phyloP scores from a whole-genome alignment of 192 early-diverging fungal genomes.

The Linnemannia exigua region DNA sequence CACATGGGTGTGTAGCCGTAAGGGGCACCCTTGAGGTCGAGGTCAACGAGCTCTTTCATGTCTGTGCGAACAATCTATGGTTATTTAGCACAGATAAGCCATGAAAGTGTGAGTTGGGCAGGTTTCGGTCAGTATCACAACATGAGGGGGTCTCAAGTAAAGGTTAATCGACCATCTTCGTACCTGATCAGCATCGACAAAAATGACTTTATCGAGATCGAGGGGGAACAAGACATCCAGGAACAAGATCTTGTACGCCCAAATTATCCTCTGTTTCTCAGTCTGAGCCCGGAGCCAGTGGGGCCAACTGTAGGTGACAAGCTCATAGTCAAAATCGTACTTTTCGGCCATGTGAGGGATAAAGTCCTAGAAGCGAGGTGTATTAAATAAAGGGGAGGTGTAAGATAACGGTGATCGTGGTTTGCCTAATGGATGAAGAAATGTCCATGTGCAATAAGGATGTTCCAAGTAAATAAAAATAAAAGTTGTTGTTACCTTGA shows the following conservation, averaged over 20 bases:
- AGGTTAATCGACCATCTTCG: neutral
- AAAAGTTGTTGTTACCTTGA: slow-evolving; percentile 72
- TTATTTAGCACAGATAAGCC: no score
- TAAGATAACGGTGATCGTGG: neutral
- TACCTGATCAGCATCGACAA: slow-evolving; percentile 98
- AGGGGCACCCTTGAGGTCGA: slow-evolving; percentile 94
- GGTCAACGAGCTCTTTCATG: slow-evolving; percentile 90
- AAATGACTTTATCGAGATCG: slow-evolving; percentile 93
- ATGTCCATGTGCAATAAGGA: no score
- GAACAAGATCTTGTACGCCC: slow-evolving; percentile 99
- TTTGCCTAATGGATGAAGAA: no score
- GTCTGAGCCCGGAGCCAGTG: slow-evolving; percentile 93
- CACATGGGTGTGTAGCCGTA: slow-evolving; percentile 99
- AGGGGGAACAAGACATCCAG: slow-evolving; percentile 98
- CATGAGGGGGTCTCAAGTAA: neutral
- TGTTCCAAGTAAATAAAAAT: no score
- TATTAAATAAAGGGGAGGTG: no score
- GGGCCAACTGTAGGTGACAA: slow-evolving; percentile 99
- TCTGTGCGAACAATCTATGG: slow-evolving; percentile 92
- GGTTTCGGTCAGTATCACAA: no score
- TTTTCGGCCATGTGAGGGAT: slow-evolving; percentile 89
- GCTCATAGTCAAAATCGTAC: slow-evolving; percentile 93
- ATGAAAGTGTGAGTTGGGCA: no score
- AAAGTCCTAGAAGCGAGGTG: slow-evolving; percentile 70
- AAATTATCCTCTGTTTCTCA: slow-evolving; percentile 97